Conservation (phyloP, 441 rosid genomes). For the Hura crepitans region DNA sequence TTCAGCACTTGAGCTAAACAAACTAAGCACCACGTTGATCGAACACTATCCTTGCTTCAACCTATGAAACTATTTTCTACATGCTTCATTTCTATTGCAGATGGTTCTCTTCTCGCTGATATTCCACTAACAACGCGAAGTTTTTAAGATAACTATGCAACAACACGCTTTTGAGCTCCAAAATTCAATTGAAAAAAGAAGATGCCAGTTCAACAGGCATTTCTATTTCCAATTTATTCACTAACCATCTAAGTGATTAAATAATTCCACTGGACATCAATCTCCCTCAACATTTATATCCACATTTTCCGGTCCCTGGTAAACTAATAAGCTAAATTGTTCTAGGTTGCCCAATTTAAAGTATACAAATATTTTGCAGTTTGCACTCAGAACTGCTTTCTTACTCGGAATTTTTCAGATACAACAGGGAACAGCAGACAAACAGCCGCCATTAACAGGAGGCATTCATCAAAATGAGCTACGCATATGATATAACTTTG, state of each 20-base stretch:
- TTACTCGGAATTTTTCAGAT: not conserved
- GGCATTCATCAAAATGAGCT: slow-evolving; percentile 16
- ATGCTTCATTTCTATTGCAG: not conserved
- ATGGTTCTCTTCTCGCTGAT: not conserved
- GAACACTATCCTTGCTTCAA: too few species aligned
- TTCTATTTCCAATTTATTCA: not conserved
- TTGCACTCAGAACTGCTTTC: not conserved
- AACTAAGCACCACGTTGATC: too few species aligned
- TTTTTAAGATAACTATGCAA: not conserved
- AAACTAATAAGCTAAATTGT: not conserved
- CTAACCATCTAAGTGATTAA: not conserved
- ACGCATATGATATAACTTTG: slow-evolving; percentile 15
- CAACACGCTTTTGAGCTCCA: too few species aligned
- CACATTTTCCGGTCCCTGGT: not conserved
- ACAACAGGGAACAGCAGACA: not conserved
- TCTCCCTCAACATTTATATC: not conserved
- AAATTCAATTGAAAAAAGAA: not conserved
- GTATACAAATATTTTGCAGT: not conserved
- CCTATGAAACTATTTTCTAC: too few species aligned
- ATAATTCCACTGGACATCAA: not conserved
- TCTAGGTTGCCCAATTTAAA: not conserved
- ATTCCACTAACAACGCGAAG: not conserved
- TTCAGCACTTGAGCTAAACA: too few species aligned
- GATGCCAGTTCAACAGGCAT: not conserved
- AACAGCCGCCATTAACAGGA: not conserved